Conservation (phyloP, 371 early-diverging fungal genomes). For the Rhizopus stolonifer region DNA sequence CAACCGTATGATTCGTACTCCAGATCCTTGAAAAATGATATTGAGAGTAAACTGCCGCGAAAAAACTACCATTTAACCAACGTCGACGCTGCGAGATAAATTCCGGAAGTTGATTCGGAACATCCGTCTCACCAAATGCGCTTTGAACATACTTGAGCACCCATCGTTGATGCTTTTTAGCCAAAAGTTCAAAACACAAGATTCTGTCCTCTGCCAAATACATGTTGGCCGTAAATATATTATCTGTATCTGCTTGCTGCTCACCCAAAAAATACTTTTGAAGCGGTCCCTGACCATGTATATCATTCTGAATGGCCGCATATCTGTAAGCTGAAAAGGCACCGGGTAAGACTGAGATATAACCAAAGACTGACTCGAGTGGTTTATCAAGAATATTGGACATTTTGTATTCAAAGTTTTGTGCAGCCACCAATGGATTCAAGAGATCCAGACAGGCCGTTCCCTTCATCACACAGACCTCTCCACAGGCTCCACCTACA, state of each 20-base stretch:
- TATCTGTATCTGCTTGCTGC: slow-evolving; percentile 42
- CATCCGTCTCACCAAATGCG: slow-evolving; percentile 75
- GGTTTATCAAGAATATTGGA: slow-evolving; percentile 85
- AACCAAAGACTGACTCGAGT: slow-evolving; percentile 81
- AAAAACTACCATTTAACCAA: slow-evolving; percentile 76
- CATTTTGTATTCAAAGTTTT: slow-evolving; percentile 88
- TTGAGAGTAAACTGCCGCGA: slow-evolving; percentile 72
- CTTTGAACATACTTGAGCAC: slow-evolving; percentile 66
- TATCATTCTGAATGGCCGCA: slow-evolving; percentile 52
- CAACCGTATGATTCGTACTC: slow-evolving; percentile 67
- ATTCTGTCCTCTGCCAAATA: slow-evolving; percentile 79
- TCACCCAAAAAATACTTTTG: slow-evolving; percentile 71
- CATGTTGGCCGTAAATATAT: slow-evolving; percentile 71
- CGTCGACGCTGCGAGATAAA: slow-evolving; percentile 70
- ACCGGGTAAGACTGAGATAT: slow-evolving; percentile 80
- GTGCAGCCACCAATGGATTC: slow-evolving; percentile 78
- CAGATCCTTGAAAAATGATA: slow-evolving; percentile 79
- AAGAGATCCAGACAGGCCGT: slow-evolving; percentile 54
- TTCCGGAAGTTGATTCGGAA: slow-evolving; percentile 66
- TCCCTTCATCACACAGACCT: slow-evolving; percentile 64
- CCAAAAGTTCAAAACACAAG: slow-evolving; percentile 74
- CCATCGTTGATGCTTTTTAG: slow-evolving; percentile 66
- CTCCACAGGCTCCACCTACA: slow-evolving; percentile 82
- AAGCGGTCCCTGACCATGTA: slow-evolving; percentile 61
- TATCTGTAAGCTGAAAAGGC: slow-evolving; percentile 75